phyloP scores from a whole-genome alignment of 345 rosid species.

The Euphorbia tirucalli region DNA sequence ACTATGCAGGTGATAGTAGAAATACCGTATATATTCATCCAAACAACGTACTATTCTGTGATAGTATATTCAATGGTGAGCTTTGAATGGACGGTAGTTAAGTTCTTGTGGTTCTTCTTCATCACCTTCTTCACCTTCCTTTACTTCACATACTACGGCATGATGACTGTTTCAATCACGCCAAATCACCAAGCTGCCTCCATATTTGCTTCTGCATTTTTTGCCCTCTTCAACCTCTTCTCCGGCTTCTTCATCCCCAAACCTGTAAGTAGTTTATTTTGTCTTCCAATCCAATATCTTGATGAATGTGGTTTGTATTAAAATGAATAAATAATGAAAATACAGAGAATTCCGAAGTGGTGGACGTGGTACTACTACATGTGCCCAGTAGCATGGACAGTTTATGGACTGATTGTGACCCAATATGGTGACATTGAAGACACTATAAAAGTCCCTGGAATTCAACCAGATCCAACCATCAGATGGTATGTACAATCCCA shows the following conservation, averaged over 20 bases:
- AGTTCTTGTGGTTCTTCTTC: conserved; percentile 29
- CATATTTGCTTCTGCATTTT: conserved; percentile 15
- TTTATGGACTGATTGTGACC: conserved; percentile 6
- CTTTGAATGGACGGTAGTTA: conserved; percentile 17
- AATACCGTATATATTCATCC: conserved; percentile 24
- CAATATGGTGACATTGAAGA: conserved; percentile 8
- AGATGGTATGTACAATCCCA: conserved; percentile 12
- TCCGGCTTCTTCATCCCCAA: conserved; percentile 34
- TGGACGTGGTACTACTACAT: conserved; percentile 16
- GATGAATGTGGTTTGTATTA: no score
- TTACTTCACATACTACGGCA: conserved; percentile 29
- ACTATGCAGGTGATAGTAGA: conserved; percentile 23
- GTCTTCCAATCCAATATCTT: no score
- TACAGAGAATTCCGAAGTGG: conserved; percentile 16
- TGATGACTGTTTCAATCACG: conserved; percentile 26
- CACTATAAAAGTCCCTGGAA: neutral
- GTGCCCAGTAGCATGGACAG: conserved; percentile 13
- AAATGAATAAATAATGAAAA: no score
- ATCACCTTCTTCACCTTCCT: conserved; percentile 22
- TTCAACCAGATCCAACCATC: neutral
- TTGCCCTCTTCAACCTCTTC: conserved; percentile 25
- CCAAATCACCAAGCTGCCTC: conserved; percentile 16
- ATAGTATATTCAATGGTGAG: conserved; percentile 17
- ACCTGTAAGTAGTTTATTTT: conserved; percentile 22
- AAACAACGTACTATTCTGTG: conserved; percentile 5